A percentile compares a stretch with the other conserved stretches of the same genome.
Evolutionary conservation across 345 rosid species (phyloP).

Genomic region (Eucalyptus microcorys): DNA sequence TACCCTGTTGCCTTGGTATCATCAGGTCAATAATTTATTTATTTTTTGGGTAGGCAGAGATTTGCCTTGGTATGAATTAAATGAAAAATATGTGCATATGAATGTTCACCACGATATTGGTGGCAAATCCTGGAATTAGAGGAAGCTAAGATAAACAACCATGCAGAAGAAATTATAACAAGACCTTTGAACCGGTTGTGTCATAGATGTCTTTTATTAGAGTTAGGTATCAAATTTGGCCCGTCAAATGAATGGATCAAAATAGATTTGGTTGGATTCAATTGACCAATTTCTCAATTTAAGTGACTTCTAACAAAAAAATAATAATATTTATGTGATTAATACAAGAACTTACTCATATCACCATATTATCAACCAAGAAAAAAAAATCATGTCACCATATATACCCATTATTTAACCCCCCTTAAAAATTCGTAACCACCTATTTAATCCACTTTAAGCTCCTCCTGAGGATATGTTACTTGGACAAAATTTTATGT

Average conservation of each 20-base stretch:
- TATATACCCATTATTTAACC: neutral
- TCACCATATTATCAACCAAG: too few species aligned
- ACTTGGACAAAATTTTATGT: neutral
- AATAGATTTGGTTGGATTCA: neutral
- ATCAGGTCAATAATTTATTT: neutral
- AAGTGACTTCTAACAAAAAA: too few species aligned
- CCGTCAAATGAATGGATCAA: neutral
- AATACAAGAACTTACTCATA: too few species aligned
- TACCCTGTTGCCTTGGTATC: neutral
- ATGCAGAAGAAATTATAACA: neutral
- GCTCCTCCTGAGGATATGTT: neutral
- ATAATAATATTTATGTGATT: too few species aligned
- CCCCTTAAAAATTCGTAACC: neutral
- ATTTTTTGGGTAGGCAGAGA: too few species aligned
- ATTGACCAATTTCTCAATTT: neutral
- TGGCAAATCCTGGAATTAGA: neutral
- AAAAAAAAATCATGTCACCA: too few species aligned
- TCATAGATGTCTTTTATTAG: neutral
- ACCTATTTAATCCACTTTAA: neutral
- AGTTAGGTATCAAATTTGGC: neutral
- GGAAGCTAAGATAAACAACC: neutral
- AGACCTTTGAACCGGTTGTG: neutral
- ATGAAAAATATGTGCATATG: neutral
- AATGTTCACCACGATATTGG: neutral
- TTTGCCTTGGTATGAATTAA: neutral